Base-by-base conservation (phyloP, 192 early-diverging fungal genomes). In the Backusella sp. region DNA sequence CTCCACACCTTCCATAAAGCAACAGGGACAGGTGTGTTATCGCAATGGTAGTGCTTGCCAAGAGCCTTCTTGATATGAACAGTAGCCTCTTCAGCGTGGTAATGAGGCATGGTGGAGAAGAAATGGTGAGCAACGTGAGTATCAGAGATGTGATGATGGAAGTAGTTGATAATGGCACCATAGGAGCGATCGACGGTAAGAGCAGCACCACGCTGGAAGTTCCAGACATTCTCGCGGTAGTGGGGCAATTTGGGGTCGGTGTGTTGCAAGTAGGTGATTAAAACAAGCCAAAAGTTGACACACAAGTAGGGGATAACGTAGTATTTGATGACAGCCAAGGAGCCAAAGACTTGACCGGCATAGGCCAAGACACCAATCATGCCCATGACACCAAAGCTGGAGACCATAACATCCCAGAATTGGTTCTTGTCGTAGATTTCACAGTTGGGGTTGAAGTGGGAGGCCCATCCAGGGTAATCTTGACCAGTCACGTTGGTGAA, bases 91-190 rank as follows among this genome's bases (percentile, higher is more conserved):
- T 85, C 78, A 0, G 92, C 96, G 75, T 99, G 86, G 86, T 99
- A 99, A 86, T 96, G 95, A 6, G 97, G 97, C 95, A 99, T 99
- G 23, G 90, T 94, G n/a, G 93, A 94, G 88, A 98, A 99, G 75
- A 96, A 82, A 81, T 99, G 97, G 81, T 99, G 97, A 7, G 92
- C 96, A 28, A 98, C 96, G 77, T 98, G 96, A 6, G 95, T 95
- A 81, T 97, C 94, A 66, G 90, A 84, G 78, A 96, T 96, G 73
- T 89, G 86, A 76, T 92, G 91, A 77, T 92, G 84, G 83, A 94
- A 93, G 78, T 88, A 80, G 84, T 99, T 93, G 79, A 99, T 87
- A 80, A 97, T 82, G 82, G 83, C 85, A 49, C 97, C 96, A 74
- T 90, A 97, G 74, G 92, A 92, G 67, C 96, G 94, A 82, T 98